A percentile compares a stretch with the other conserved stretches of the same genome.
phyloP scores from a whole-genome alignment of 768 basidiomycete species.

The Inosperma sp. region DNA sequence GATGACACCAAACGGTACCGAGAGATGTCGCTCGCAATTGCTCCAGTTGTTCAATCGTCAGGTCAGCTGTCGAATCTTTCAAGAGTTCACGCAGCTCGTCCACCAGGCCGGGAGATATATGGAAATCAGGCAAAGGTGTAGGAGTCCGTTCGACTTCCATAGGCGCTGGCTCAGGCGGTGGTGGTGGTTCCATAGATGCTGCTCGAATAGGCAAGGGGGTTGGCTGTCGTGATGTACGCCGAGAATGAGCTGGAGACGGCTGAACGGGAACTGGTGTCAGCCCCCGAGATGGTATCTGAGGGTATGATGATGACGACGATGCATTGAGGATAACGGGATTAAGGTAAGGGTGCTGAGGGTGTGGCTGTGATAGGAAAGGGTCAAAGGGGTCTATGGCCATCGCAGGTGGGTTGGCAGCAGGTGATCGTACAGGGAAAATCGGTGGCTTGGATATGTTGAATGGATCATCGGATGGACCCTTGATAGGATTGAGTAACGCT shows the following conservation, averaged over 20 bases:
- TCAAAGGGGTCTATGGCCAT: conserved; percentile 14
- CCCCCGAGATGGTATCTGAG: background rate
- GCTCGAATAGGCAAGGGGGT: conserved; percentile 11
- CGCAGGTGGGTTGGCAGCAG: no score
- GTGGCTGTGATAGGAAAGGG: conserved; percentile 14
- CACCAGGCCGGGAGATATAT: conserved; percentile 51
- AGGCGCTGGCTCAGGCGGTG: conserved; percentile 27
- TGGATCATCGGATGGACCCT: background rate
- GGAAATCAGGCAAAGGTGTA: conserved; percentile 75
- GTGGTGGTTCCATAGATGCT: conserved; percentile 14
- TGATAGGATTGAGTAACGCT: conserved; percentile 5
- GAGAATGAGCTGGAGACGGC: background rate
- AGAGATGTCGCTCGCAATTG: conserved; percentile 86
- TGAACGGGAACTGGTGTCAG: background rate
- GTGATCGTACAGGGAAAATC: no score
- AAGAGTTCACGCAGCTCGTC: conserved; percentile 46
- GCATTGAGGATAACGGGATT: conserved; percentile 6
- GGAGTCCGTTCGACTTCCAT: conserved; percentile 59
- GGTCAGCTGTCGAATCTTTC: conserved; percentile 45
- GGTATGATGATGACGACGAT: background rate
- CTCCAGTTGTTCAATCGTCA: conserved; percentile 88
- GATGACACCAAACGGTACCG: conserved; percentile 74
- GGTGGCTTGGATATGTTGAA: background rate
- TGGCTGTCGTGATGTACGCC: conserved; percentile 1
- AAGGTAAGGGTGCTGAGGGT: conserved; percentile 1